Evolutionary conservation across 1,284 basidiomycete genomes (phyloP).

Genomic region (Sporisorium exsertum): DNA sequence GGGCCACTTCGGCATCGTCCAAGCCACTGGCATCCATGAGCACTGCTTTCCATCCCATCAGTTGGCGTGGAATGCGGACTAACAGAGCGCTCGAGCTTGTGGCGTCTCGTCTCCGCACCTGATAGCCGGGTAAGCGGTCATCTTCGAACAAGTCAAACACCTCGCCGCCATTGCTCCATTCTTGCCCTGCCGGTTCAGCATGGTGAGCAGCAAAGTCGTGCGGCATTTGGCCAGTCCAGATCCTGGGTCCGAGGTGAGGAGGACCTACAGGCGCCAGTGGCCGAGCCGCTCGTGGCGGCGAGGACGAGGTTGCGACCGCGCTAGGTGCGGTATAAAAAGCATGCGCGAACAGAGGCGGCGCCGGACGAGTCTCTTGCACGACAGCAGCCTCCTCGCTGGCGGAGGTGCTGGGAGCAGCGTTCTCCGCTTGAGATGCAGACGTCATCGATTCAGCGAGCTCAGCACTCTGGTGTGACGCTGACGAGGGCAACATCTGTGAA

Average conservation of each 20-base stretch:
- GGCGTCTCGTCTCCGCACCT: slow-evolving; percentile 11
- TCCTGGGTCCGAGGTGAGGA: neutral
- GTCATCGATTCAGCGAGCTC: too few species aligned
- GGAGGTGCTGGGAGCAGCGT: neutral
- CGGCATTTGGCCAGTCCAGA: neutral
- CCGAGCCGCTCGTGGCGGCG: neutral
- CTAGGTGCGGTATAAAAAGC: neutral
- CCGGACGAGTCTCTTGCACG: neutral
- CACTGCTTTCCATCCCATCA: slow-evolving; percentile 49
- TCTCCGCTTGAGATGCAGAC: neutral
- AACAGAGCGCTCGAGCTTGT: neutral
- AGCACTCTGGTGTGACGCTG: neutral
- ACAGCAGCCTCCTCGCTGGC: neutral
- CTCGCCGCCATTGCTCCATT: neutral
- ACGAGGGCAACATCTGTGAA: neutral
- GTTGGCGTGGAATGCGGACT: slow-evolving; percentile 32
- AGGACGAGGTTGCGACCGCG: neutral
- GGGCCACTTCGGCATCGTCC: neutral
- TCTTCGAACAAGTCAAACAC: slow-evolving; percentile 35
- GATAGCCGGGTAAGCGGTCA: slow-evolving; percentile 32
- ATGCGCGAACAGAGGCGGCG: neutral
- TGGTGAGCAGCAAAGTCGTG: neutral
- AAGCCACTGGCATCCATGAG: slow-evolving; percentile 21
- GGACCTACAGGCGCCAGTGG: neutral
- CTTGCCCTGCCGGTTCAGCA: neutral